A percentile compares a stretch with the other conserved stretches of the same genome.
Conservation (phyloP, 768 basidiomycete genomes). For the Amanita phalloides region DNA sequence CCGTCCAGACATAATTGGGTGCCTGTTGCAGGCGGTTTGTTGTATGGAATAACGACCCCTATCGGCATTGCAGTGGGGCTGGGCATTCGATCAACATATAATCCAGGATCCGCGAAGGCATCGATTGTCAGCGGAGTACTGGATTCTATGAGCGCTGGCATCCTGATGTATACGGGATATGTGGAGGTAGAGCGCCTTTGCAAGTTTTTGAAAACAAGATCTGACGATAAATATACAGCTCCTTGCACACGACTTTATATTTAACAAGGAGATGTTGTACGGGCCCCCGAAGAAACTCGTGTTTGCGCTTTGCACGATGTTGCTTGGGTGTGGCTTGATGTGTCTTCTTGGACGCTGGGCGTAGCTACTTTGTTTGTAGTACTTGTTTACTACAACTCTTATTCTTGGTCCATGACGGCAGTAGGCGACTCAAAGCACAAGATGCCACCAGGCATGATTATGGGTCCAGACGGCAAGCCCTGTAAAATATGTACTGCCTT, state of each 20-base stretch:
- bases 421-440: slow-evolving; percentile 5
- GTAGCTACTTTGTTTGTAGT: slow-evolving; percentile 17
- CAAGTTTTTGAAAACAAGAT: neutral
- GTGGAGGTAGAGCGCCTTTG: slow-evolving; percentile 49
- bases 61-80: slow-evolving; percentile 82
- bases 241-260: slow-evolving; percentile 90
- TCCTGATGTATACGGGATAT: slow-evolving; percentile 79
- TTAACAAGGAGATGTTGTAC: slow-evolving; percentile 79
- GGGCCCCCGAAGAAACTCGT: slow-evolving; percentile 51
- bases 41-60: slow-evolving; percentile 77
- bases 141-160: slow-evolving; percentile 80
- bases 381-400: neutral
- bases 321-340: slow-evolving; percentile 84
- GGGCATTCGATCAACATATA: slow-evolving; percentile 68
- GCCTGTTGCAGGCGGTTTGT: slow-evolving; percentile 45
- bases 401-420: neutral
- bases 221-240: slow-evolving; percentile 32
- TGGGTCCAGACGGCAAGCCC: slow-evolving; percentile 91
- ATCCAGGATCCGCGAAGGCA: slow-evolving; percentile 66
- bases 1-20: slow-evolving; percentile 42
- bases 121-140: slow-evolving; percentile 77
- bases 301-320: slow-evolving; percentile 70
- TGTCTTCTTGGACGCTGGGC: slow-evolving; percentile 87
- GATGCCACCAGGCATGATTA: slow-evolving; percentile 75
- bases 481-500: slow-evolving; percentile 89